Evolutionary conservation across 1,284 basidiomycete genomes (phyloP).

Genomic region (Athelia psychrophila): DNA sequence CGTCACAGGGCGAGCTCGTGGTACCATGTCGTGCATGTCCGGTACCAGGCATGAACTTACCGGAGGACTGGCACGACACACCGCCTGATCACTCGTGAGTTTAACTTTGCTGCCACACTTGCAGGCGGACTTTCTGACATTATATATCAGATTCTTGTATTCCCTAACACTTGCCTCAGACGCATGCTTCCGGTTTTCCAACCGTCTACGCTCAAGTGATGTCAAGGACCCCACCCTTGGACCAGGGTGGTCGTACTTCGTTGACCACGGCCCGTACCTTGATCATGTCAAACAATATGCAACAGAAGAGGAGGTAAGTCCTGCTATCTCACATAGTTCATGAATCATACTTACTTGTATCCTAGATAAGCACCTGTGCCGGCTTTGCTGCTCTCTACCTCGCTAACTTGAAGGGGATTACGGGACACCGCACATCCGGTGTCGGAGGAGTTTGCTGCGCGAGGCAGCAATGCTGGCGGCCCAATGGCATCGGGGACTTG

Average conservation of each 20-base stretch:
- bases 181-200: slow-evolving; percentile 17
- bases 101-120: not conserved
- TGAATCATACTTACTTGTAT: not conserved
- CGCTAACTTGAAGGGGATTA: slow-evolving; percentile 9
- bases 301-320: slow-evolving; percentile 10
- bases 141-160: slow-evolving; percentile 12
- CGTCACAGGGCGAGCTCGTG: slow-evolving; percentile 15
- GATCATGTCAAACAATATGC: slow-evolving; percentile 9
- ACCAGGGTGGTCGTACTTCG: slow-evolving; percentile 12
- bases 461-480: slow-evolving; percentile 8
- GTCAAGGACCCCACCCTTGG: slow-evolving; percentile 8
- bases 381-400: slow-evolving; percentile 10
- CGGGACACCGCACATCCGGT: slow-evolving; percentile 10
- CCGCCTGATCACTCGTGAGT: slow-evolving; percentile 3
- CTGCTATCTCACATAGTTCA: not conserved
- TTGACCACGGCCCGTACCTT: slow-evolving; percentile 7
- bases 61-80: slow-evolving; percentile 13
- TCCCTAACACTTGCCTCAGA: slow-evolving; percentile 12
- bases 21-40: slow-evolving; percentile 21
- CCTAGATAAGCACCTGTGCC: slow-evolving; percentile 12
- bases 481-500: slow-evolving; percentile 11
- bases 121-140: not conserved
- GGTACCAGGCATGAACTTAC: slow-evolving; percentile 19
- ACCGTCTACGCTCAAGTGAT: slow-evolving; percentile 8
- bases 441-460: slow-evolving; percentile 10